Percentiles rank a stretch among this genome's conserved stretches.
These are phyloP conservation scores for Cercospora sp. DNA, from an alignment of 2,329 filamentous ascomycete genomes.

Conservation along the genomic window DNA sequence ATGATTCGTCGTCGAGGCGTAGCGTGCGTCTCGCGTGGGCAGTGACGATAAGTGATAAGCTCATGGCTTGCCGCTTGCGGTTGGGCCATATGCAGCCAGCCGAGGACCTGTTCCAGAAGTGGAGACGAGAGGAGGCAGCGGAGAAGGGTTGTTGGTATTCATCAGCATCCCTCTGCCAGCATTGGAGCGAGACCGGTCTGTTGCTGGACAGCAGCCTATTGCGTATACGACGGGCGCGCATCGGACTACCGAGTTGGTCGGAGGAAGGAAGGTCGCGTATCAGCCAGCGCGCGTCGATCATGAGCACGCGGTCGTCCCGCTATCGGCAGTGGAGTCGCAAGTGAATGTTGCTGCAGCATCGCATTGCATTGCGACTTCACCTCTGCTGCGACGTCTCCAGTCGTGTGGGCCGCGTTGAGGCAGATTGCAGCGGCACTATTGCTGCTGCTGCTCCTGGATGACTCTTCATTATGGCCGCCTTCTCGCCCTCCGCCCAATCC, in stretches of 20 bases:
- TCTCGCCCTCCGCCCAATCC: background rate
- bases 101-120: background rate
- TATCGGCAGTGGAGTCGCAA: constrained; percentile 17
- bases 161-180: background rate
- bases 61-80: constrained; percentile 1
- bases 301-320: constrained; percentile 13
- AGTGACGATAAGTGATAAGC: background rate
- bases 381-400: constrained; percentile 6
- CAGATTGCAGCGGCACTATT: background rate
- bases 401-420: constrained; percentile 10
- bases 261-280: background rate
- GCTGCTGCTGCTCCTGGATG: background rate
- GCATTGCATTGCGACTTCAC: constrained; percentile 13
- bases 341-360: constrained; percentile 8
- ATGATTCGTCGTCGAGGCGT: constrained; percentile 7
- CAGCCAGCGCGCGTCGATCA: constrained; percentile 10
- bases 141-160: background rate
- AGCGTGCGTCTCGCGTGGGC: constrained; percentile 7
- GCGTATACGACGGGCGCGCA: constrained; percentile 1
- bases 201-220: background rate
- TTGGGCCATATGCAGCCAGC: background rate
- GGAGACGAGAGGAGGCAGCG: background rate
- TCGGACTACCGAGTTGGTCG: constrained; percentile 10
- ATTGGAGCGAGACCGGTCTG: background rate
- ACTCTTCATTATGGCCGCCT: constrained; percentile 6